Percentiles rank a stretch among this genome's conserved stretches.
These are phyloP conservation scores for Nemania sp. DNA, from an alignment of 2,329 filamentous ascomycete genomes.

Conservation along the genomic window DNA sequence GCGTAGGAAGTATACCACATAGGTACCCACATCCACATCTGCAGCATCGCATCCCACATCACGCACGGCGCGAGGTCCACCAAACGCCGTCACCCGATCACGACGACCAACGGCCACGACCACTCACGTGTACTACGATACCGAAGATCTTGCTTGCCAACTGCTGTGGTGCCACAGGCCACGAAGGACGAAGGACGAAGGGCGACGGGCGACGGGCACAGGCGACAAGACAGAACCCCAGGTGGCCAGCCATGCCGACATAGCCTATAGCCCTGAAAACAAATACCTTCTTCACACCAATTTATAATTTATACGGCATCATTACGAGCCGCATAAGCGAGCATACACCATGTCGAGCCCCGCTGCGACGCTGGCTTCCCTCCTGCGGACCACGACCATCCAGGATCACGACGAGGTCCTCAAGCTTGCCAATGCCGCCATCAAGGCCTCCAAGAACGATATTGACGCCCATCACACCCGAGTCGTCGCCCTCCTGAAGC, in stretches of 20 bases:
- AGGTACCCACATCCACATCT: background rate
- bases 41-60: background rate
- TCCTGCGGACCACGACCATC: conserved; percentile 60
- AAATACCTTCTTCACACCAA: no score
- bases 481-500: conserved; percentile 75
- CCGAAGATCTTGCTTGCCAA: background rate
- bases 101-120: background rate
- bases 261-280: no score
- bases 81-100: background rate
- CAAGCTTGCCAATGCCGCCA: conserved; percentile 62
- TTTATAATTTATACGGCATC: background rate
- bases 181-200: background rate
- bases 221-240: no score
- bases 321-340: background rate
- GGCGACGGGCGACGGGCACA: background rate
- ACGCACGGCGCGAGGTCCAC: background rate
- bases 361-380: conserved; percentile 55
- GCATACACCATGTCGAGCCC: conserved; percentile 47
- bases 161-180: background rate
- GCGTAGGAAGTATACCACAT: no score
- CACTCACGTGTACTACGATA: background rate
- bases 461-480: conserved; percentile 68
- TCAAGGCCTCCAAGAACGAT: conserved; percentile 63
- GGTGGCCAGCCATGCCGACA: conserved; percentile 16
- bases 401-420: conserved; percentile 77